phyloP scores from a whole-genome alignment of 805 yeast species.

The Naumovozyma castellii region DNA sequence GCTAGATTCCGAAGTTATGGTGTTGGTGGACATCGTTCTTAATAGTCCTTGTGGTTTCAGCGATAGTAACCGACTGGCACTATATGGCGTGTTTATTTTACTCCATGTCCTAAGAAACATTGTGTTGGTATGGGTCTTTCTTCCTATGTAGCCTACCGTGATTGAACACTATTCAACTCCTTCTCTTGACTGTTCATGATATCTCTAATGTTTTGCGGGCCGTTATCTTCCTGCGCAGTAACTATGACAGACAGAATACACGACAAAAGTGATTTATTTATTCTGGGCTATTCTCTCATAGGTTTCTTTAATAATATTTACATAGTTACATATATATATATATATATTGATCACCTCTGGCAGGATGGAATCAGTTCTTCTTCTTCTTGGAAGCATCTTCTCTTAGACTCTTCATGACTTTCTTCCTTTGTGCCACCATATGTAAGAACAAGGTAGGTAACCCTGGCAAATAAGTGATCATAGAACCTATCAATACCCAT shows the following conservation, averaged over 20 bases:
- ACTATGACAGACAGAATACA: background rate
- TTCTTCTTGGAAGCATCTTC: background rate
- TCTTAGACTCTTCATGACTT: constrained; percentile 46
- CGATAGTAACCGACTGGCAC: background rate
- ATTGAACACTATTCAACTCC: too few relatives aligned
- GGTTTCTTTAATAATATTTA: too few relatives aligned
- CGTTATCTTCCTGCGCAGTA: background rate
- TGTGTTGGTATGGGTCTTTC: background rate
- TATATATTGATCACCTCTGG: too few relatives aligned
- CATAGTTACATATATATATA: too few relatives aligned
- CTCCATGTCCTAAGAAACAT: background rate
- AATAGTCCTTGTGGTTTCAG: background rate
- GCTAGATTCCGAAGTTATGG: background rate
- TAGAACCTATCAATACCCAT: constrained; percentile 43
- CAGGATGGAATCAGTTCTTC: too few relatives aligned
- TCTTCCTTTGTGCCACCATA: constrained; percentile 81
- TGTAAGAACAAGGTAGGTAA: constrained; percentile 75
- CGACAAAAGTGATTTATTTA: too few relatives aligned
- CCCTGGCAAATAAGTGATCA: constrained; percentile 76
- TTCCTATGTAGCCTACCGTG: too few relatives aligned
- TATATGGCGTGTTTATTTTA: background rate
- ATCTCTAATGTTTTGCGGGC: too few relatives aligned
- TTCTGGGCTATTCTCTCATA: too few relatives aligned
- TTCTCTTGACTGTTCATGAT: too few relatives aligned
- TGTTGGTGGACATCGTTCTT: background rate